These are phyloP conservation scores for Saturnispora ahearnii DNA, from an alignment of 805 yeast genomes.

Conservation along the genomic window DNA sequence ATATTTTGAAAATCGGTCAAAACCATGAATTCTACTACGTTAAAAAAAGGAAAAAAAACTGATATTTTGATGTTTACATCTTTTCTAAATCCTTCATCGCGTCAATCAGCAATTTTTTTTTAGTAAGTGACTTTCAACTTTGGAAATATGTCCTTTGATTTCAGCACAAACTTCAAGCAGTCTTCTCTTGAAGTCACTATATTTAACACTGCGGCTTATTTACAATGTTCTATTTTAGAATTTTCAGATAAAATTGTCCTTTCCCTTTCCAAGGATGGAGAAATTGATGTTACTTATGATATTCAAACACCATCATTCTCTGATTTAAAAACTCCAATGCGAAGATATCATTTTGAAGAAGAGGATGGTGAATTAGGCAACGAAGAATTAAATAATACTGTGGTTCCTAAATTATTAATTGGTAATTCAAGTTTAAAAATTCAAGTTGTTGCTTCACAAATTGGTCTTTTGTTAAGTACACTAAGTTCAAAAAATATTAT, in stretches of 20 bases:
- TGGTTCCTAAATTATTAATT: constrained; percentile 28
- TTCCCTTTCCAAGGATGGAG: constrained; percentile 34
- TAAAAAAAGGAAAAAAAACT: too few species aligned
- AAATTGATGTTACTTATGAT: constrained; percentile 41
- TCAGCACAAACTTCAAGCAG: constrained; percentile 4
- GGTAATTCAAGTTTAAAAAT: constrained; percentile 40
- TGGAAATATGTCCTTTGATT: background rate
- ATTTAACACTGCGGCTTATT: constrained; percentile 3
- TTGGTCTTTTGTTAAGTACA: constrained; percentile 35
- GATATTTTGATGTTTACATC: background rate
- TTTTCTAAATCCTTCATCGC: background rate
- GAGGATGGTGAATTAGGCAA: constrained; percentile 26
- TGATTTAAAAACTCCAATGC: constrained; percentile 14
- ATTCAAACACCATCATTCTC: constrained; percentile 25
- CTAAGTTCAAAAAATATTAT: constrained; percentile 32
- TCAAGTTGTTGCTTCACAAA: constrained; percentile 38
- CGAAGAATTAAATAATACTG: constrained; percentile 15
- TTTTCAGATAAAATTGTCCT: constrained; percentile 35
- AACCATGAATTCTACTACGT: background rate
- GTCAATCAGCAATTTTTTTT: background rate
- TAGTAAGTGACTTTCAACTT: background rate
- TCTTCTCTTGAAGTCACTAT: background rate
- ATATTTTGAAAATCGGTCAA: background rate
- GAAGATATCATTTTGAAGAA: constrained; percentile 8
- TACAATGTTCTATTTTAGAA: constrained; percentile 22